Evolutionary conservation across 768 basidiomycete genomes (phyloP), one percentile per base, ranked within the genome.

Genomic region (Royoungia palumana): DNA sequence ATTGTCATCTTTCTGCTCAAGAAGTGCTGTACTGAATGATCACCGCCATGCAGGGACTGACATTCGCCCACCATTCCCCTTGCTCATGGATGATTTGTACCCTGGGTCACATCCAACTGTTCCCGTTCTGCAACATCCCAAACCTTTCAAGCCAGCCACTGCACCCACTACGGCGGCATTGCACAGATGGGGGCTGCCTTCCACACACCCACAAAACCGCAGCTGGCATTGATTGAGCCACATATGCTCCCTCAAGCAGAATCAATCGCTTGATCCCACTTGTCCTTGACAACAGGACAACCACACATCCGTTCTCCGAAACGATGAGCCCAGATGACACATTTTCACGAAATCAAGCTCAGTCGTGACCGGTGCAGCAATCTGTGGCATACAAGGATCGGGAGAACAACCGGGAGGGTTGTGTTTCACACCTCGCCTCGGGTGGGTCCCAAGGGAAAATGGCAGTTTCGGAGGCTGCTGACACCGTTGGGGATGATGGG

Each of bases 241-340:
- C 41, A 68, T 59, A 56, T 55, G 0, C 46, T 61, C 17, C 56
- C 63, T 1, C 56, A 59, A 0, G 53, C 44, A 2, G 56, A 55
- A 30, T 43, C 61, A 12, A 38, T 65, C 11, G 6, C 52, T 0
- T 54, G 64, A 4, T 63, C 59, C 0, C 59, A 59, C 17, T 65
- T 64, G 16, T 64, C 61, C 14, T 60, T 53, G 0, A 47, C 51
- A 6, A 53, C 63, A 7, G 42, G 56, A 1, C 55, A 55, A 9
- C 19, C 37, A 4, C 50, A 47, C 1, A 44, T 10, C 5, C 58
- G 77, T 46, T 73, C 72, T 0, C 75, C 77, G 16, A 78, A 75
- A 52, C 74, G 74, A 32, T 83, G 81, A 76, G 85, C 84, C 19
- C 71, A 81, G 30, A 83, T 72, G 0, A 80, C 86, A 4, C 86